A percentile compares a stretch with the other conserved stretches of the same genome.
Conservation (phyloP, 768 basidiomycete species). For the Tephrocybe sp. region DNA sequence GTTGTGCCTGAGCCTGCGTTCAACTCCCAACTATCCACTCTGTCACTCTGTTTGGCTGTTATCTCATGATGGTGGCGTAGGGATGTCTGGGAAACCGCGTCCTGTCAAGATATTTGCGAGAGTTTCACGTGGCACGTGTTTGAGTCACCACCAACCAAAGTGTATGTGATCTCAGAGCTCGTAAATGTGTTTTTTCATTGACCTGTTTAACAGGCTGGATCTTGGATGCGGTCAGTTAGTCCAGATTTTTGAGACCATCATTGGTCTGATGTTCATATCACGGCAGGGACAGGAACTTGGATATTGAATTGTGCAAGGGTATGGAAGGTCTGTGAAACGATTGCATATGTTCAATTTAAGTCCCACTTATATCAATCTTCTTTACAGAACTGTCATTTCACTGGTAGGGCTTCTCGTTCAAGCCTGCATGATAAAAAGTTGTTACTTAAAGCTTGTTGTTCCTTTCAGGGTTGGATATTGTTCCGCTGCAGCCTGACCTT, state of each 20-base stretch:
- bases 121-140: conserved; percentile 69
- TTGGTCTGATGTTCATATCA: background rate
- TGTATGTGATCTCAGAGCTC: conserved; percentile 35
- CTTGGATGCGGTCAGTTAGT: conserved; percentile 64
- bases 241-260: background rate
- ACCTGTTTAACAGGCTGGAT: conserved; percentile 49
- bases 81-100: conserved; percentile 68
- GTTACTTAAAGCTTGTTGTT: background rate
- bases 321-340: conserved; percentile 55
- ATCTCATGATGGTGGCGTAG: conserved; percentile 34
- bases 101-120: conserved; percentile 51
- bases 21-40: background rate
- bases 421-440: too few relatives aligned
- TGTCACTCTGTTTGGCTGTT: conserved; percentile 1
- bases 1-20: background rate
- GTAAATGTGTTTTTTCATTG: conserved; percentile 4
- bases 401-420: conserved; percentile 39
- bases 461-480: conserved; percentile 56
- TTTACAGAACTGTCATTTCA: conserved; percentile 55
- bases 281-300: conserved; percentile 71
- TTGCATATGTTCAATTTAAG: background rate
- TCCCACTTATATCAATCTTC: conserved; percentile 2
- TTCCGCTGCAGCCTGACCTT: conserved; percentile 72
- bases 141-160: conserved; percentile 55
- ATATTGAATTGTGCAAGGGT: conserved; percentile 59